These are phyloP conservation scores for Yarrowia porcina DNA, from an alignment of 805 yeast species.

Conservation along the genomic window DNA sequence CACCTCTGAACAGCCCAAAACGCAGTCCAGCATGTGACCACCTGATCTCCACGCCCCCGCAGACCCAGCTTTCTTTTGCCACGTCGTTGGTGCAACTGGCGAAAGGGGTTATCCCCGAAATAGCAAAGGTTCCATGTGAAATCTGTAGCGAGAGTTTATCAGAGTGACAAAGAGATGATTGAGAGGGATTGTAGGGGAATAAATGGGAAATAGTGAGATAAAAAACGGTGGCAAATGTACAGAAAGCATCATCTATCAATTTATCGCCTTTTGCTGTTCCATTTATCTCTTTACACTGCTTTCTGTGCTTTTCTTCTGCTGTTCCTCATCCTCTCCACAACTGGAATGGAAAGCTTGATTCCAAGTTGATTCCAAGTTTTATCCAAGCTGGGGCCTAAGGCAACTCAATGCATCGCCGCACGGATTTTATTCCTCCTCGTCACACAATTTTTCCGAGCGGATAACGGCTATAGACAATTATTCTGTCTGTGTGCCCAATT, in stretches of 20 bases:
- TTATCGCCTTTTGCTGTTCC: no score
- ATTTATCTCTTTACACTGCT: no score
- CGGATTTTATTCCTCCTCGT: background rate
- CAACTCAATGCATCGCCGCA: background rate
- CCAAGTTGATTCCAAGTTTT: no score
- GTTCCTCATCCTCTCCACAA: no score
- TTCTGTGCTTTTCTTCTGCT: no score
- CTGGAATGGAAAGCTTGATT: background rate
- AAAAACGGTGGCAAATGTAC: no score
- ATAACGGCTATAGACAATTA: no score
- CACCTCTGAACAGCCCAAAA: background rate
- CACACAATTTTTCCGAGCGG: background rate
- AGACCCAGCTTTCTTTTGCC: background rate
- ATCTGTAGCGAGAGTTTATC: background rate
- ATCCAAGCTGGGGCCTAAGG: background rate
- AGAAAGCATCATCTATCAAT: background rate
- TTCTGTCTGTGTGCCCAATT: background rate
- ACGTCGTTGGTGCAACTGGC: background rate
- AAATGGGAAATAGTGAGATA: background rate
- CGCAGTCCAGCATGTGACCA: background rate
- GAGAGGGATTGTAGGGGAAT: no score
- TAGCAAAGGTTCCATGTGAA: slow-evolving; percentile 17
- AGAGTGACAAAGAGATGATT: no score
- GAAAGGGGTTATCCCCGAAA: background rate
- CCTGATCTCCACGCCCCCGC: background rate